Conservation (phyloP, 2,329 filamentous ascomycete genomes). For the Grosmannia serpens region DNA sequence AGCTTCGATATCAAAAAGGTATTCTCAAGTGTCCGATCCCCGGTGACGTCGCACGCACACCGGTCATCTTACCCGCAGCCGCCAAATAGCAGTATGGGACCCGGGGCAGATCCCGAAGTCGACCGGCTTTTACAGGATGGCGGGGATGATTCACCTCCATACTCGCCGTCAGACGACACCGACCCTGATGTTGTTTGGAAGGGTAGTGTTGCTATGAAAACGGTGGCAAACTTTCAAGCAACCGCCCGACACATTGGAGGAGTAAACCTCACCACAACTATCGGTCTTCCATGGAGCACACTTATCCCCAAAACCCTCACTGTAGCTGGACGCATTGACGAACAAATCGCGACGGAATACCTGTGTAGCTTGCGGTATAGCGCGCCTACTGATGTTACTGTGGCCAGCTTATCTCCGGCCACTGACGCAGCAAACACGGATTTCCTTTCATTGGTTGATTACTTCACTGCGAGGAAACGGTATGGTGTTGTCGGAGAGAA, state of each 20-base stretch:
- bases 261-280: constrained; percentile 58
- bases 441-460: constrained; percentile 72
- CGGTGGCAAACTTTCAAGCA: constrained; percentile 62
- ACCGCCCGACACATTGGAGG: constrained; percentile 78
- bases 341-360: constrained; percentile 78
- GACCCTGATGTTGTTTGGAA: constrained; percentile 69
- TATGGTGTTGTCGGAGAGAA: constrained; percentile 83
- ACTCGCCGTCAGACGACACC: constrained; percentile 66
- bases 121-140: constrained; percentile 81
- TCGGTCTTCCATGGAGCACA: constrained; percentile 50
- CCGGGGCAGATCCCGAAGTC: constrained; percentile 74
- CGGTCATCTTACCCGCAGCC: constrained; percentile 36
- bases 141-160: constrained; percentile 66
- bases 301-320: constrained; percentile 60
- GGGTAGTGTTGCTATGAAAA: constrained; percentile 64
- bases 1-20: constrained; percentile 80
- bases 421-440: constrained; percentile 47
- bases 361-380: constrained; percentile 79
- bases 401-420: constrained; percentile 59
- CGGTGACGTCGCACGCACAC: constrained; percentile 37
- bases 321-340: constrained; percentile 70
- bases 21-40: constrained; percentile 72
- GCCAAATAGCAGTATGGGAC: constrained; percentile 32
- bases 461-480: constrained; percentile 70
- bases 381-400: constrained; percentile 69